Evolutionary conservation across 2,329 filamentous ascomycete genomes (phyloP), one percentile per base, ranked within the genome.

Genomic region (Colletotrichum tabaci): DNA sequence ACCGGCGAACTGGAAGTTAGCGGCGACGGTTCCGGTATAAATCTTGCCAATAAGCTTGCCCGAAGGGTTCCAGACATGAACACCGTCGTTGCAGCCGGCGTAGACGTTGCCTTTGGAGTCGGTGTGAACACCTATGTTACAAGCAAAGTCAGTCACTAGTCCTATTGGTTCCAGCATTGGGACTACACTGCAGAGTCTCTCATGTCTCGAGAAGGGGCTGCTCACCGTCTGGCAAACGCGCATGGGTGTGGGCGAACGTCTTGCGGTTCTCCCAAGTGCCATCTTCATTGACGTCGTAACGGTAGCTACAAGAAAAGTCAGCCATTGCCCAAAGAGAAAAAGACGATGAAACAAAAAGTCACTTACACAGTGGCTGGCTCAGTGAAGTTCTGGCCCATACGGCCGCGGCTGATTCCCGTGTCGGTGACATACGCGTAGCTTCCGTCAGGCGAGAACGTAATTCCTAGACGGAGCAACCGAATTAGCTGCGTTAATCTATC

Each of bases 191-290:
- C 6, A n/a, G 21, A 47, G 13, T 4, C 15, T 16, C 10, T 18
- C 30, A 35, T 21, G n/a, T 46, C 44, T 46, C 44, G 7, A 8
- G 8, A 10, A 13, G 40, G 2, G 4, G 50, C 3, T 9, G 76
- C 79, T 64, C 80, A 80, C 91, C 91, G 73, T 93, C 91, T 0
- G 90, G 89, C 2, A 89, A 81, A 2, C 88, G 87, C 2, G 82
- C 77, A 57, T 87, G 83, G 2, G 83, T 81, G 72, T 86, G 90
- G 0, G 90, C 89, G 75, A 93, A 92, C 0, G 86, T 83, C 67
- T 85, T 84, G 63, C 85, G 82, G 76, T 87, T 85, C 4, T 82
- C 80, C 62, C 80, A 85, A 0, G 85, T 86, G 35, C 86, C 86
- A 57, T 87, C 85, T 0, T 80, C 68, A 13, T 78, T 74, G 3